phyloP scores from a whole-genome alignment of 768 basidiomycete species.

The Serpula lacrymans region DNA sequence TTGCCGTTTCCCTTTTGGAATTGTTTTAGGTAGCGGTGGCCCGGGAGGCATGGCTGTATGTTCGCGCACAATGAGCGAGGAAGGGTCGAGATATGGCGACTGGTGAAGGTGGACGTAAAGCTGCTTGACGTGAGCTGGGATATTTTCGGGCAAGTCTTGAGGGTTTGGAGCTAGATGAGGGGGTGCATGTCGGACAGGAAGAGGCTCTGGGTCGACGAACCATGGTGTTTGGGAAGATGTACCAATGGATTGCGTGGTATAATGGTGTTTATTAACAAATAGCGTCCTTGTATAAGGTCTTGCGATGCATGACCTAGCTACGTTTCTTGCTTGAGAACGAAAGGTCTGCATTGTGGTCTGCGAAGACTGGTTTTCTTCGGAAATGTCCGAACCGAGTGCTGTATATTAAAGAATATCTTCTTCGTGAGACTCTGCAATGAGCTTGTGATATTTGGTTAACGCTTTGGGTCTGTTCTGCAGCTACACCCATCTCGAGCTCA shows the following conservation, averaged over 20 bases:
- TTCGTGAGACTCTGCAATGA: no score
- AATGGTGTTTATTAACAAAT: no score
- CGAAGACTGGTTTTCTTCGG: no score
- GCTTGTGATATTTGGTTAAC: no score
- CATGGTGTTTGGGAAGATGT: slow-evolving; percentile 41
- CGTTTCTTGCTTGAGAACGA: no score
- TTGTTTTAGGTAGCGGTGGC: slow-evolving; percentile 53
- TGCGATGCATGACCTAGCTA: no score
- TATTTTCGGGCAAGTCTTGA: slow-evolving; percentile 41
- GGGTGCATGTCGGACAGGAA: slow-evolving; percentile 14
- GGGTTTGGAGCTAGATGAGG: slow-evolving; percentile 24
- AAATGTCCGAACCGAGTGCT: no score
- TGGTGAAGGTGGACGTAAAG: slow-evolving; percentile 54
- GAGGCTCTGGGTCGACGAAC: slow-evolving; percentile 58
- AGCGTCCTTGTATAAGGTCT: no score
- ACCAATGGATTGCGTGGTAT: no score
- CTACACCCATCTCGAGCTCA: no score
- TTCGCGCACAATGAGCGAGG: slow-evolving; percentile 50
- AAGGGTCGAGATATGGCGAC: slow-evolving; percentile 69
- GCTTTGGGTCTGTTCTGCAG: no score
- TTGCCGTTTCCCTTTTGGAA: slow-evolving; percentile 59
- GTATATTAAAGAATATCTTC: no score
- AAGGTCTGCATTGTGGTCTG: background rate
- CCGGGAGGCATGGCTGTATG: slow-evolving; percentile 51
- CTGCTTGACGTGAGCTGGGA: slow-evolving; percentile 48